Conservation (phyloP, 129 eudicot genomes). For the Centaurea solstitialis region DNA sequence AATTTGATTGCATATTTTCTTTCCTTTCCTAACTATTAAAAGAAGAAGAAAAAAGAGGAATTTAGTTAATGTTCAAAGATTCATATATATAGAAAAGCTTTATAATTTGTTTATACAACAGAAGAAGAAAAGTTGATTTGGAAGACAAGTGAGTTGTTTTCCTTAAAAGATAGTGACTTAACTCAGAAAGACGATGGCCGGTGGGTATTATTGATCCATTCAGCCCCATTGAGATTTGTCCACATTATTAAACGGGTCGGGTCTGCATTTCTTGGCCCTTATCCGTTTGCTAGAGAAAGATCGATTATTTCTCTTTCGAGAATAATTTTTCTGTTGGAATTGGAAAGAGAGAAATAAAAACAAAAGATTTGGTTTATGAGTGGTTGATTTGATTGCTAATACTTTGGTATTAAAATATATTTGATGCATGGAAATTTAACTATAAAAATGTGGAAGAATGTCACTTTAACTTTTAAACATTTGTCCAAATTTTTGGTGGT, state of each 20-base stretch:
- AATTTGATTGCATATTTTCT: conserved; percentile 53
- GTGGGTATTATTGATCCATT: conserved; percentile 26
- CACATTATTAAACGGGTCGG: conserved; percentile 23
- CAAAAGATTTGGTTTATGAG: background rate
- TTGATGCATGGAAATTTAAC: background rate
- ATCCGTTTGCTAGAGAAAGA: background rate
- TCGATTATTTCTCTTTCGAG: background rate
- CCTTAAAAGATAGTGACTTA: background rate
- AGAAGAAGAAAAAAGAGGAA: background rate
- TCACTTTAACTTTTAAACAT: background rate
- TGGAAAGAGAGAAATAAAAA: background rate
- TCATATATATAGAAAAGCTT: conserved; percentile 9
- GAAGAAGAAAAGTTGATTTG: conserved; percentile 28
- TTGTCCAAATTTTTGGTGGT: background rate
- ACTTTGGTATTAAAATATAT: background rate
- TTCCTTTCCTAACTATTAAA: background rate
- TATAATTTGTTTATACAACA: background rate
- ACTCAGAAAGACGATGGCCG: conserved; percentile 13
- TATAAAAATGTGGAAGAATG: too few species aligned
- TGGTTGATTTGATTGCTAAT: background rate
- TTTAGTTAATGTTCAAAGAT: conserved; percentile 27
- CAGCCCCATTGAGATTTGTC: background rate
- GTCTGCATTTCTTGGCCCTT: background rate
- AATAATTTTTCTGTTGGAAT: background rate
- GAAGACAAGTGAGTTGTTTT: background rate